Percentiles rank a stretch among this genome's conserved stretches.
Conservation (phyloP, 1,284 basidiomycete species). For the Ustilago shanxiensis region DNA sequence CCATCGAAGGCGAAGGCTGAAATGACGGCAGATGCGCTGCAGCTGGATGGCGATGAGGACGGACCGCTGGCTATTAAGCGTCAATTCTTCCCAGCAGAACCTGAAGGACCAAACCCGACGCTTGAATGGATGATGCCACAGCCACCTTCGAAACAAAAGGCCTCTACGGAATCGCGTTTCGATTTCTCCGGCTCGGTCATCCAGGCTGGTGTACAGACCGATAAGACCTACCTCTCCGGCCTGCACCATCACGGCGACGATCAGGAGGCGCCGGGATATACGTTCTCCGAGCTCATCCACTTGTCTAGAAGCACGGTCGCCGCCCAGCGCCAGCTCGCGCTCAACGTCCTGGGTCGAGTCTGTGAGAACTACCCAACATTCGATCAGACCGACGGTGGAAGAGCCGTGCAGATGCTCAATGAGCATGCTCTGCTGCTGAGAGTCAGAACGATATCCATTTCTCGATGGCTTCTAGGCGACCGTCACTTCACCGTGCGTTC, state of each 20-base stretch:
- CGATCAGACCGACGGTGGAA: background rate
- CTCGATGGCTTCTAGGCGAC: constrained; percentile 57
- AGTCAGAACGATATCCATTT: constrained; percentile 42
- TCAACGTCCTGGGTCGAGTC: constrained; percentile 80
- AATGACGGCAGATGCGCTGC: constrained; percentile 10
- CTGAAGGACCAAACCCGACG: constrained; percentile 52
- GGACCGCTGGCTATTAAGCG: constrained; percentile 84
- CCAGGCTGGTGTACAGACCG: constrained; percentile 16
- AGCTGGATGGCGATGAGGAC: constrained; percentile 76
- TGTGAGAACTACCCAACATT: constrained; percentile 34
- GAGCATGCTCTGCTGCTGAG: constrained; percentile 20
- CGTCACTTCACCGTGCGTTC: constrained; percentile 56
- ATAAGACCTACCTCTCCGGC: constrained; percentile 72
- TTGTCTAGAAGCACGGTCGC: constrained; percentile 84
- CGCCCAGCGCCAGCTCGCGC: constrained; percentile 85
- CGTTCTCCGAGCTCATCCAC: constrained; percentile 85
- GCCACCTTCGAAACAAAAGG: background rate
- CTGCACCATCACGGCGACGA: constrained; percentile 85
- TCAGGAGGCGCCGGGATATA: constrained; percentile 87
- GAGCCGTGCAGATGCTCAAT: constrained; percentile 22
- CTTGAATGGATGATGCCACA: constrained; percentile 61
- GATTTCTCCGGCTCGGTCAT: constrained; percentile 58
- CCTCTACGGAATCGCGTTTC: constrained; percentile 51
- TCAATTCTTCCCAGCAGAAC: constrained; percentile 82
- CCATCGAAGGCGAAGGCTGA: constrained; percentile 68